Percentiles rank a stretch among this genome's conserved stretches.
Conservation (phyloP, 1,139 yeast species). For the Protomyces arabidopsidicola region DNA sequence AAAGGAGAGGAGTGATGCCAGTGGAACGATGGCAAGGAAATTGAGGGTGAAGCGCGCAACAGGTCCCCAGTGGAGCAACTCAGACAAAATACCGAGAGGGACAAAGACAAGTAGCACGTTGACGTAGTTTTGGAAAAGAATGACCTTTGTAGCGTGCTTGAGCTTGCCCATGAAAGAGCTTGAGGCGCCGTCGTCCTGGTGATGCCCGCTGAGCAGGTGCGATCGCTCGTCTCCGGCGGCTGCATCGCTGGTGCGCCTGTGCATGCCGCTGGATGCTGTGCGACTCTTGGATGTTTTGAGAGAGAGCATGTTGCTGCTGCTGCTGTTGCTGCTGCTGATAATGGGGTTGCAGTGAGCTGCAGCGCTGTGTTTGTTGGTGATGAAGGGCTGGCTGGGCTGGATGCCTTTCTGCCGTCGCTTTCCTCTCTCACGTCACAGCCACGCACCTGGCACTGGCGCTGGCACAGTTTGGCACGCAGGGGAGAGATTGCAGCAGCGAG, state of each 20-base stretch:
- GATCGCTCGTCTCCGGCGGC: constrained; percentile 5
- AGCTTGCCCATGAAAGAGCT: neutral
- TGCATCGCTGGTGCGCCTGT: constrained; percentile 14
- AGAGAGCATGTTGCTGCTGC: constrained; percentile 8
- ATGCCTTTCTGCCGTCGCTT: too few species aligned
- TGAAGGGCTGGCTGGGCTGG: too few species aligned
- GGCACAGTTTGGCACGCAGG: too few species aligned
- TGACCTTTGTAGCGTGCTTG: constrained; percentile 10
- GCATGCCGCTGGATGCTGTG: constrained; percentile 8
- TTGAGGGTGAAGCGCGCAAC: constrained; percentile 64
- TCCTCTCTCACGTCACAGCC: too few species aligned
- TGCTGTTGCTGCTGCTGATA: too few species aligned
- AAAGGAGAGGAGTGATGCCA: constrained; percentile 61
- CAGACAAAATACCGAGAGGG: constrained; percentile 77
- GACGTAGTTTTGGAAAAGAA: constrained; percentile 52
- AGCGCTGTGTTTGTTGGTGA: too few species aligned
- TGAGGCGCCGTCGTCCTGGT: neutral
- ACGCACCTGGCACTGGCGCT: too few species aligned
- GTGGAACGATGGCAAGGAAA: constrained; percentile 87
- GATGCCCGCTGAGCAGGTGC: constrained; percentile 8
- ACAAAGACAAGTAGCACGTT: constrained; percentile 74
- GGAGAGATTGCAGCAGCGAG: too few species aligned
- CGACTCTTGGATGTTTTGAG: constrained; percentile 20
- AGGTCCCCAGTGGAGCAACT: constrained; percentile 56
- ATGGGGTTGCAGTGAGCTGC: too few species aligned